phyloP scores from a whole-genome alignment of 495 filamentous ascomycete species.

The Xylaria curta region DNA sequence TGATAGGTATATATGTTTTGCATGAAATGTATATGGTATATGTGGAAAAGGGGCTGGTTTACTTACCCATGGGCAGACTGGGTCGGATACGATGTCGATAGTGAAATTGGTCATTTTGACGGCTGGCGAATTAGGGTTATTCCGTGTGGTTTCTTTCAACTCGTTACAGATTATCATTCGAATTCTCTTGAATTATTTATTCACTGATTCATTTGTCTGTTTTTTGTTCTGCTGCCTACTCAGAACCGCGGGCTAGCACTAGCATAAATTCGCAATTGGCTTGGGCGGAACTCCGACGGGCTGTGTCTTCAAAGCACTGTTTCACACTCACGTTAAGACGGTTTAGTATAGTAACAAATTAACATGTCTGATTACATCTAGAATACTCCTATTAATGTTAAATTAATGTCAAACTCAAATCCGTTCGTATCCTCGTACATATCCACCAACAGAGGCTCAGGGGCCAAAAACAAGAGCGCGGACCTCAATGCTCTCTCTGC shows the following conservation, averaged over 20 bases:
- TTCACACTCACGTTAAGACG: not conserved
- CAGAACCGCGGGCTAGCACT: not conserved
- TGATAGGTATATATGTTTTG: not conserved
- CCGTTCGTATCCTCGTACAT: conserved; percentile 5
- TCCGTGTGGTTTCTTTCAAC: not conserved
- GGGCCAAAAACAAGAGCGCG: conserved; percentile 81
- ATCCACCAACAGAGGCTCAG: conserved; percentile 35
- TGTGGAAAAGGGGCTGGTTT: conserved; percentile 6
- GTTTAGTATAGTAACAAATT: not conserved
- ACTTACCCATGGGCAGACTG: conserved; percentile 74
- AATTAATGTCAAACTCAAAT: not conserved
- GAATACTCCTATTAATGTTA: conserved; percentile 9
- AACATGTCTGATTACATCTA: not conserved
- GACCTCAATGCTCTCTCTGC: conserved; percentile 86
- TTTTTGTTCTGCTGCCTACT: not conserved
- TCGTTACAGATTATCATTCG: not conserved
- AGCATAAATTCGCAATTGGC: not conserved
- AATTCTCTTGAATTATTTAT: not conserved
- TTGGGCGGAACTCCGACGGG: conserved; percentile 23
- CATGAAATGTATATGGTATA: not conserved
- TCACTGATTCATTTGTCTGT: not conserved
- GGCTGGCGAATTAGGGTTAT: not conserved
- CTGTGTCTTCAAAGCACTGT: not conserved
- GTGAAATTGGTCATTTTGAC: conserved; percentile 75
- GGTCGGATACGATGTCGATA: conserved; percentile 78